A percentile compares a stretch with the other conserved stretches of the same genome.
phyloP scores from a whole-genome alignment of 495 filamentous ascomycete genomes.

The Aspergillus ostianus region DNA sequence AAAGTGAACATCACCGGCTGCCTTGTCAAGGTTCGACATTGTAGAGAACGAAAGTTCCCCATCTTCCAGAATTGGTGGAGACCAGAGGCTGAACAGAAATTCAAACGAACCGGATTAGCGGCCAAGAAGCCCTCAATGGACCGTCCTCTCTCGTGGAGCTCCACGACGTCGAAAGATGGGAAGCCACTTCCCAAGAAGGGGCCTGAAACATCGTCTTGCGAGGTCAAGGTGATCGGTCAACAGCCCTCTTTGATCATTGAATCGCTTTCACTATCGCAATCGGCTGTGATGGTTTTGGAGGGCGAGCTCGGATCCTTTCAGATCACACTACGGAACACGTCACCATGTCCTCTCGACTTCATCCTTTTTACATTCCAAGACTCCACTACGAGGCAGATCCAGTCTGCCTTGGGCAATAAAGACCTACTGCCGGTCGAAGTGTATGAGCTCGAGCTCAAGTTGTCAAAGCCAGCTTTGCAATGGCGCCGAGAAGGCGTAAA shows the following conservation, averaged over 20 bases:
- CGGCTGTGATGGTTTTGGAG: conserved; percentile 87
- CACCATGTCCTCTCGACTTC: conserved; percentile 74
- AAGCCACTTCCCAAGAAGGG: conserved; percentile 37
- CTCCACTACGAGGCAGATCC: conserved; percentile 74
- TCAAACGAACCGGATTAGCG: conserved; percentile 68
- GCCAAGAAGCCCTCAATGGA: conserved; percentile 54
- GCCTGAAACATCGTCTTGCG: conserved; percentile 33
- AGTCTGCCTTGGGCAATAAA: conserved; percentile 69
- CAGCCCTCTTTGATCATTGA: conserved; percentile 77
- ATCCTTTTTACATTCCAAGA: conserved; percentile 85
- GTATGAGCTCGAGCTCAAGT: conserved; percentile 79
- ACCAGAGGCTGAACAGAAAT: conserved; percentile 66
- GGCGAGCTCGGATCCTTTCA: conserved; percentile 77
- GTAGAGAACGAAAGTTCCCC: conserved; percentile 75
- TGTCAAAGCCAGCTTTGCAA: conserved; percentile 70
- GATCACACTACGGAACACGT: conserved; percentile 78
- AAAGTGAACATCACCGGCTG: conserved; percentile 74
- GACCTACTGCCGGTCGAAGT: conserved; percentile 73
- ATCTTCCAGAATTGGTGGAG: conserved; percentile 78
- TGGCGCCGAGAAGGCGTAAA: conserved; percentile 56
- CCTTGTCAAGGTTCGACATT: conserved; percentile 74
- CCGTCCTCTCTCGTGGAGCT: conserved; percentile 56
- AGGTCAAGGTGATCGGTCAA: conserved; percentile 68
- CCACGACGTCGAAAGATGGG: conserved; percentile 45
- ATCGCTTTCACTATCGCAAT: conserved; percentile 75